phyloP scores from a whole-genome alignment of 805 yeast species.

The Barnettozyma populi region DNA sequence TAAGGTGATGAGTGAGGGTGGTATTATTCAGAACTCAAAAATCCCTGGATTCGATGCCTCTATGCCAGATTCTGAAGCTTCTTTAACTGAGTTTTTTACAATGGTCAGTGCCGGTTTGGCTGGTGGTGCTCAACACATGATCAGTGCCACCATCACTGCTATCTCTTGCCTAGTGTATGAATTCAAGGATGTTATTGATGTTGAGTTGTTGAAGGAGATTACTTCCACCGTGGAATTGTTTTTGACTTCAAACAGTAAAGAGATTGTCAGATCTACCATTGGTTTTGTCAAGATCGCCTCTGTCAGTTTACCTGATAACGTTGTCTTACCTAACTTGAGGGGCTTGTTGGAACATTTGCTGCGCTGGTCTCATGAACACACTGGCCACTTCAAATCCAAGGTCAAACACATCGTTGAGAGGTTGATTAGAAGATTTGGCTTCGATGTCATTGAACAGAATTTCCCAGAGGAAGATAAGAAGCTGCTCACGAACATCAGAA shows the following conservation, averaged over 20 bases:
- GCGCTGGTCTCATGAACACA: conserved; percentile 94
- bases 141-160: conserved; percentile 92
- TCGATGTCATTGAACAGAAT: conserved; percentile 69
- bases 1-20: conserved; percentile 60
- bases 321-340: conserved; percentile 60
- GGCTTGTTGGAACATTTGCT: conserved; percentile 67
- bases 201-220: conserved; percentile 62
- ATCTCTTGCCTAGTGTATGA: conserved; percentile 83
- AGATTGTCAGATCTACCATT: conserved; percentile 88
- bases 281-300: conserved; percentile 92
- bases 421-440: conserved; percentile 84
- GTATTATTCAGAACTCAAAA: conserved; percentile 55
- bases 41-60: conserved; percentile 62
- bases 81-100: conserved; percentile 77
- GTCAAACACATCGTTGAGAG: conserved; percentile 92
- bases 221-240: conserved; percentile 84
- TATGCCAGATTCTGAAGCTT: conserved; percentile 60
- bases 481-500: conserved; percentile 78
- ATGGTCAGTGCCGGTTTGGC: conserved; percentile 96
- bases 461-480: conserved; percentile 91
- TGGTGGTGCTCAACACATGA: conserved; percentile 91
- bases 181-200: conserved; percentile 61
- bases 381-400: conserved; percentile 89
- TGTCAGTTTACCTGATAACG: conserved; percentile 72
- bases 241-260: conserved; percentile 84